Evolutionary conservation across 306 rosid genomes (phyloP), one percentile per base, ranked within the genome.

Genomic region (Rosa rugosa): DNA sequence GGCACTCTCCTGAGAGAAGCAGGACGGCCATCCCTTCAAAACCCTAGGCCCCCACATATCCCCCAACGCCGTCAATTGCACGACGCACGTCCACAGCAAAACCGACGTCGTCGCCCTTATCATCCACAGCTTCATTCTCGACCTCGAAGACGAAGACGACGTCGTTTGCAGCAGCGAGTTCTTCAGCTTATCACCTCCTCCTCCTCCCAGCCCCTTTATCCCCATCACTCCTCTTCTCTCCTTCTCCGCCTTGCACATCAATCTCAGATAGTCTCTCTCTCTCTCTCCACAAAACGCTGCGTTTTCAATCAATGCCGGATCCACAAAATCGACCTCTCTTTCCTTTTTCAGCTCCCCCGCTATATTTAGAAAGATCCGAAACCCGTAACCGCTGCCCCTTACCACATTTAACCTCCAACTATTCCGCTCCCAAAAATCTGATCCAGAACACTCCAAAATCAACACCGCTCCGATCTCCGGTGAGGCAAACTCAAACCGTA

Each of bases 21-120:
- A 95, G 41, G 99, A 91, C 70, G 99, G 99, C 99, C 99, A 95
- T 7, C 99, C 99, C 71, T 93, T 95, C 90, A 95, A 88, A 80
- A 90, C 97, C 87, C 98, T 87, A 5, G 99, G 99, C 36, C 96
- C 96, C 99, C 99, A 95, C 82, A 89, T 80, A 80, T 95, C 96
- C 31, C 99, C 98, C 51, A 95, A 75, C 9, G 98, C 90, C 63
- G 94, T 95, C 72, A 95, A 85, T 87, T 95, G 99, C 50, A 95
- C 97, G 40, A 95, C 34, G 67, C 99, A 92, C 34, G 99, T 95
- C 99, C 98, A 95, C 16, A 94, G 80, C 85, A 94, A 76, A 71
- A 94, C 84, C 84, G 99, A 89, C 46, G 95, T 85, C n/a, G 93
- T 92, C 1, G 97, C 97, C 8, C 99, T 89, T 73, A 94, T 88